Evolutionary conservation across 2,329 filamentous ascomycete genomes (phyloP), one percentile per base, ranked within the genome.

Genomic region (Fusarium lateritium): DNA sequence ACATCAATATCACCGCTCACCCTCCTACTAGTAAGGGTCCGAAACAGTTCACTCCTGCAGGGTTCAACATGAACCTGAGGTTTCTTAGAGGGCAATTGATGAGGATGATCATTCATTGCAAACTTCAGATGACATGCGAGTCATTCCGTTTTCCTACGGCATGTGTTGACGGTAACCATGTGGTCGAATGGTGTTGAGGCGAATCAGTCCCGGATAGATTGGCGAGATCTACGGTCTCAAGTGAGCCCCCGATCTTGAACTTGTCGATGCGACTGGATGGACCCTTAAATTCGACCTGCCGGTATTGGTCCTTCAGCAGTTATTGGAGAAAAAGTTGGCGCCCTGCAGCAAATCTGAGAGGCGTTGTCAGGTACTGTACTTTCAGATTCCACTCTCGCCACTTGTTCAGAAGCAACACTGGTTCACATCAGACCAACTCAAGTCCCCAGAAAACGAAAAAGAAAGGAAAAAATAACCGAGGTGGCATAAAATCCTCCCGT

Each of bases 141-240:
- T 28, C 24, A 19, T 36, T 40, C 13, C 49, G 17, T 38, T 46
- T 17, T 9, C 17, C 9, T 17, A 26, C 31, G 31, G 44, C 49
- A 47, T n/a, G 36, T 43, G 9, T 22, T 36, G 36, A 44, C 36
- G 54, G 36, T 7, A 38, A 33, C 24, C 31, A 36, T 36, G 31
- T 21, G 44, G 9, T 10, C 22, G 21, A 46, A 26, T 56, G 38
- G 42, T 61, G 53, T 54, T 52, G 49, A 44, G 38, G 62, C 42
- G 36, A 66, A 46, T 38, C 46, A 36, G 19, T 19, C 36, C 39
- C 62, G 62, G 62, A 34, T 59, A 69, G 66, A 67, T 69, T 67
- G 53, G 66, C 66, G 66, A 69, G 62, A 67, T 67, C 52, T 46
- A 14, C 24, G 36, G 47, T 51, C 47, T 54, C 26, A 43, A 39